Base-by-base conservation (phyloP, 345 rosid genomes). In the Moricandia arvensis region DNA sequence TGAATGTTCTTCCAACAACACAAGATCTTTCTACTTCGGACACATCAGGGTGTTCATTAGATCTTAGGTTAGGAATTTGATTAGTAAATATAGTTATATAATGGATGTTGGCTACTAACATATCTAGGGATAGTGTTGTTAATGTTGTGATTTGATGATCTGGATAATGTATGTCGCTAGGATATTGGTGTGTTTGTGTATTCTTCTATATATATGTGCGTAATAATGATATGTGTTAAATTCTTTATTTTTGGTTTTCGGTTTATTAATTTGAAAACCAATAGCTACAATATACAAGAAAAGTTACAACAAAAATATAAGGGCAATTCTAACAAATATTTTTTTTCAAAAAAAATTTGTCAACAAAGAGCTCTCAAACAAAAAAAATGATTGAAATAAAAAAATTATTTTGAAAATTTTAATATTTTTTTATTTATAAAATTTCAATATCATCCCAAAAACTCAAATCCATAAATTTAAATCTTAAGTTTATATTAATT, bases 41-140 rank as follows among this genome's bases (percentile, higher is more conserved):
- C 64, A 76, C 88, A 9, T 66, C 87, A 4, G 65, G 49, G 34
- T 80, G 84, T 38, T 66, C 83, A 54, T 59, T 91, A 82, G 93
- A 91, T 82, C 82, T 90, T 76, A 87, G 85, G 87, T 82, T 92
- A 86, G 85, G 91, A n/a, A 86, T 87, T 67, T 89, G 16, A 49
- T 15, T 49, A 15, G 55, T 49, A 49, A 16, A 49, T 37, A 30
- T 61, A 49, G 41, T 30, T 31, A 49, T 26, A 33, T 55, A 9
- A 62, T 51, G 17, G 21, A 66, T 73, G 53, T 51, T 78, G 59
- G 49, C 53, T 34, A 21, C 7, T 64, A 47, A 33, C 31, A 29
- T 38, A 18, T 37, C 6, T 57, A 59, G 62, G 62, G 75, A 17
- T 53, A 29, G 49, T 63, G 53, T 37, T 72, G 66, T 64, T 64